Base-by-base conservation (phyloP, 2,329 filamentous ascomycete genomes). In the Cucurbitaria berberidis region DNA sequence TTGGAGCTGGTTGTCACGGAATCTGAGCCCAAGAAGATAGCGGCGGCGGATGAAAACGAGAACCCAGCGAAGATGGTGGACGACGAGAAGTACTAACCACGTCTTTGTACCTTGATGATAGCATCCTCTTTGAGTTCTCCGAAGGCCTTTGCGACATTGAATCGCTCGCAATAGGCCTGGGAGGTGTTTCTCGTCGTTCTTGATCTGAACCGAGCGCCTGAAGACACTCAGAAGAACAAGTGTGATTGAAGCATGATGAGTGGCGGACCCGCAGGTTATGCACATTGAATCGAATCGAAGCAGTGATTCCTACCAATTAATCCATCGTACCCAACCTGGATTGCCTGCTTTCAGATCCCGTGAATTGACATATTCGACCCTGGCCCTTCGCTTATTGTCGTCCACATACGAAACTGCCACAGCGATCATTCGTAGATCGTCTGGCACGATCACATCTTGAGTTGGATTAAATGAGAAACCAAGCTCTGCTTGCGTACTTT, bases 351-450 rank as follows among this genome's bases (percentile, higher is more conserved):
- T 44, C 32, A 61, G 41, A 26, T 71, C 60, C 26, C 46, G 46
- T n/a, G 45, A 22, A 55, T 53, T 71, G 5, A 56, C 49, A 44
- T 67, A 65, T 48, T 63, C 53, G 1, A 69, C 62, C 24, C 49
- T 57, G 13, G 62, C 65, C 16, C 39, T 55, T 2, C 55, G 46
- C 30, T 57, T 53, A 30, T 59, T 51, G 22, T 66, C 55, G 35
- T 57, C 53, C 16, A 54, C 50, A 53, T 57, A 68, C 21, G 52
- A 44, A 22, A 68, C 57, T 42, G 62, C 61, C 22, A 70, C 58
- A 11, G 47, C 47, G 24, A 64, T 58, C 13, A 60, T 51, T 18
- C 70, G 47, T 51, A 60, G 11, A 35, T 61, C 62, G 9, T 68
- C 50, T 18, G 68, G 70, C 1, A 59, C 48, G 8, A 68, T 59